Conservation (phyloP, 768 basidiomycete genomes). For the Guyanaporus albipodus region DNA sequence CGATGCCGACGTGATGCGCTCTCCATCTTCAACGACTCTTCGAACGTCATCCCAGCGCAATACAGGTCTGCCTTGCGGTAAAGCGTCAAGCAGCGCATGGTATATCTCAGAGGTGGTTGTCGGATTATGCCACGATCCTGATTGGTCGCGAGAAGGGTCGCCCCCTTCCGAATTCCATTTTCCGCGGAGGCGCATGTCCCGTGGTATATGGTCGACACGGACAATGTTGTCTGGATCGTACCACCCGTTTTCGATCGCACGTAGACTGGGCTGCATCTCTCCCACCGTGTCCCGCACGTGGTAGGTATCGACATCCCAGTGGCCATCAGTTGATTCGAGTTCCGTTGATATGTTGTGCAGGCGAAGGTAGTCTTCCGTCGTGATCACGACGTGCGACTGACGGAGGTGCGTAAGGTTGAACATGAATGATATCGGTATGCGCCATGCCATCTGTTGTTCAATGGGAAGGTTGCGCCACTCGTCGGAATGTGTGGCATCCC, state of each 20-base stretch:
- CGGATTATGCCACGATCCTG: constrained; percentile 21
- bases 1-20: constrained; percentile 17
- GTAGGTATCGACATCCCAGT: constrained; percentile 36
- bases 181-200: constrained; percentile 31
- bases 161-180: constrained; percentile 22
- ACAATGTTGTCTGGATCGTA: constrained; percentile 35
- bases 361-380: constrained; percentile 40
- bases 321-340: constrained; percentile 35
- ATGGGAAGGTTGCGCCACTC: constrained; percentile 40
- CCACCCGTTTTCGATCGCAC: constrained; percentile 34
- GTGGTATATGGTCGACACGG: constrained; percentile 37
- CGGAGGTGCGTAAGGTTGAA: constrained; percentile 41
- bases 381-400: constrained; percentile 35
- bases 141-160: constrained; percentile 9
- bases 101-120: constrained; percentile 14
- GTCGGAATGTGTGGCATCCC: constrained; percentile 35
- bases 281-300: constrained; percentile 23
- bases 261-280: constrained; percentile 20
- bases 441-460: constrained; percentile 36
- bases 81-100: constrained; percentile 13
- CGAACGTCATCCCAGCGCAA: constrained; percentile 26
- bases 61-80: constrained; percentile 12
- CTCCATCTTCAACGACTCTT: constrained; percentile 19
- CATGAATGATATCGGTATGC: constrained; percentile 37
- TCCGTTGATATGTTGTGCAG: constrained; percentile 34